Percentiles rank a stretch among this genome's conserved stretches.
phyloP scores from a whole-genome alignment of 2,329 filamentous ascomycete species.

The Aspergillus unguis region DNA sequence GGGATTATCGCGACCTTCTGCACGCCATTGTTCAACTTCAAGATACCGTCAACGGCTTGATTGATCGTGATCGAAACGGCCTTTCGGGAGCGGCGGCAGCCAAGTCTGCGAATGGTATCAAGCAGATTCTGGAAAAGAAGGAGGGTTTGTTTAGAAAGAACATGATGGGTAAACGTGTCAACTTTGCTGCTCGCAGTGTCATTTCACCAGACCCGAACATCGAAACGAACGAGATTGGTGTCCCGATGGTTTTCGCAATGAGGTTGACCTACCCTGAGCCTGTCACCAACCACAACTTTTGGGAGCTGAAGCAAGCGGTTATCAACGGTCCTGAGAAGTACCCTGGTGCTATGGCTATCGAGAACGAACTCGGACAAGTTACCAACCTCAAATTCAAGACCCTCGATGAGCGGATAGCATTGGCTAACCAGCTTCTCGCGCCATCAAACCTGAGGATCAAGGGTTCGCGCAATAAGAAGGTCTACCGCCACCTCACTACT shows the following conservation, averaged over 20 bases:
- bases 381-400: conserved; percentile 85
- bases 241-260: conserved; percentile 94
- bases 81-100: conserved; percentile 73
- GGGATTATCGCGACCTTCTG: conserved; percentile 72
- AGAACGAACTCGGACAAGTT: conserved; percentile 91
- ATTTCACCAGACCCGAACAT: conserved; percentile 98
- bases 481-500: conserved; percentile 91
- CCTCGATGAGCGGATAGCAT: conserved; percentile 77
- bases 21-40: conserved; percentile 81
- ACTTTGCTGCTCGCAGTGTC: conserved; percentile 94
- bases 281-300: conserved; percentile 95
- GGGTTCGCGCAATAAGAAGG: conserved; percentile 86
- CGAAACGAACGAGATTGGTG: conserved; percentile 97
- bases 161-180: conserved; percentile 99
- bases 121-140: conserved; percentile 97
- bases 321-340: conserved; percentile 92
- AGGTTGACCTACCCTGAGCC: conserved; percentile 97
- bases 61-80: conserved; percentile 84
- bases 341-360: conserved; percentile 90
- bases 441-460: conserved; percentile 72
- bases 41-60: conserved; percentile 85
- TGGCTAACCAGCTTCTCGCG: conserved; percentile 90
- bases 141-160: conserved; percentile 98
- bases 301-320: conserved; percentile 91
- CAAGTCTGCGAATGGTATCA: conserved; percentile 87